A percentile compares a stretch with the other conserved stretches of the same genome.
phyloP scores from a whole-genome alignment of 129 eudicot genomes.

The Flaveria robusta region DNA sequence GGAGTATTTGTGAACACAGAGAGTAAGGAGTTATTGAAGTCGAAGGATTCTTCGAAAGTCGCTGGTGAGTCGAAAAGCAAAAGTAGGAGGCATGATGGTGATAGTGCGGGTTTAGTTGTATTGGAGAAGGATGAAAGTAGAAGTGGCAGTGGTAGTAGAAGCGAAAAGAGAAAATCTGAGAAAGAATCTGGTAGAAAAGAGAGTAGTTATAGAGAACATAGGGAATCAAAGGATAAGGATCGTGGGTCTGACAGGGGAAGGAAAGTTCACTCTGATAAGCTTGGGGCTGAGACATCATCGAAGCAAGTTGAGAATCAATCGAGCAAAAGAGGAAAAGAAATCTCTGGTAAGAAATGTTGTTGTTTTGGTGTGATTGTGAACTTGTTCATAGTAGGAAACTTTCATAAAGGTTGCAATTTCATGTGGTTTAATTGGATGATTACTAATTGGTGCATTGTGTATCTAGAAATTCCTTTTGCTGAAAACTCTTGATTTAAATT shows the following conservation, averaged over 20 bases:
- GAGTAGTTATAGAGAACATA: constrained; percentile 43
- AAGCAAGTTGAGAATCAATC: constrained; percentile 66
- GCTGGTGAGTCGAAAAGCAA: constrained; percentile 56
- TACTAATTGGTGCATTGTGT: constrained; percentile 17
- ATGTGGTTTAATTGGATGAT: background rate
- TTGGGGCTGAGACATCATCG: constrained; percentile 39
- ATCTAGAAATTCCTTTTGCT: background rate
- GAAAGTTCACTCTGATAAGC: constrained; percentile 47
- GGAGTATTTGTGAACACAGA: constrained; percentile 35
- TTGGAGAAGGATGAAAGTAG: constrained; percentile 55
- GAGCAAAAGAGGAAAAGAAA: constrained; percentile 55
- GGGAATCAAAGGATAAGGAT: constrained; percentile 65
- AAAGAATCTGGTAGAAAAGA: constrained; percentile 70
- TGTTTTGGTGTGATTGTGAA: constrained; percentile 24
- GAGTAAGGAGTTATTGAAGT: constrained; percentile 39
- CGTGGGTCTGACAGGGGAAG: constrained; percentile 57
- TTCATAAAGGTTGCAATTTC: background rate
- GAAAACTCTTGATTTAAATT: background rate
- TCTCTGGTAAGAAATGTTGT: constrained; percentile 58
- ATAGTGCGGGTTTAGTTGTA: constrained; percentile 25
- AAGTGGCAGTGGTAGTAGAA: constrained; percentile 53
- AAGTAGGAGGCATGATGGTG: constrained; percentile 61
- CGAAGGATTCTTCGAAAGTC: constrained; percentile 44
- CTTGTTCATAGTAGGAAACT: constrained; percentile 19
- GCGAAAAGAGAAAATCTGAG: constrained; percentile 60